Percentiles rank a stretch among this genome's conserved stretches.
Conservation (phyloP, 1,139 yeast species). For the Candida sanyaensis region DNA sequence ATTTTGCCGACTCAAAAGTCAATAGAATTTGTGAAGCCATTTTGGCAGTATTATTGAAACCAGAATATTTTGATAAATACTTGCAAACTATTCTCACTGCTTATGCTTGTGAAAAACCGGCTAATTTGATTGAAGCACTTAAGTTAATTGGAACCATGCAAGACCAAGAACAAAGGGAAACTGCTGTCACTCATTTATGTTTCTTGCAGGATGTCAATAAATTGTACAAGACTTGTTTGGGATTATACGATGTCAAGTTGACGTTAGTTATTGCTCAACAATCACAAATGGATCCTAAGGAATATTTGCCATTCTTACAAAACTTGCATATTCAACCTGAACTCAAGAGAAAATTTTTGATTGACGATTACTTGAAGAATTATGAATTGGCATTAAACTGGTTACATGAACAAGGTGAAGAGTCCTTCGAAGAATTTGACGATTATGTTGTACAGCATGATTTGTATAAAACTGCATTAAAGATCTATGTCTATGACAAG, state of each 20-base stretch:
- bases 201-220: conserved; percentile 88
- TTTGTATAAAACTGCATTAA: conserved; percentile 71
- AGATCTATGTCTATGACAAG: conserved; percentile 60
- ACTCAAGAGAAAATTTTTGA: conserved; percentile 67
- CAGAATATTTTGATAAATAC: conserved; percentile 57
- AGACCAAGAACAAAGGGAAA: conserved; percentile 54
- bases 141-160: conserved; percentile 54
- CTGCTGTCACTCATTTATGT: conserved; percentile 77
- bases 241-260: conserved; percentile 79
- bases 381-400: conserved; percentile 68
- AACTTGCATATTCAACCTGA: conserved; percentile 68
- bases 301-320: conserved; percentile 90
- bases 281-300: conserved; percentile 97
- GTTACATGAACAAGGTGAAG: conserved; percentile 53
- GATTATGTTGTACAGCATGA: conserved; percentile 72
- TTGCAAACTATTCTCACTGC: conserved; percentile 86
- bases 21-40: conserved; percentile 77
- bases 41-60: conserved; percentile 54
- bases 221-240: conserved; percentile 77
- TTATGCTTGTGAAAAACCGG: conserved; percentile 88
- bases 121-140: conserved; percentile 78
- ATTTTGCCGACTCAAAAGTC: conserved; percentile 58
- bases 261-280: conserved; percentile 89
- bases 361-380: conserved; percentile 77
- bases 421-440: conserved; percentile 59